Percentiles rank a stretch among this genome's conserved stretches.
These are phyloP conservation scores for Lachancea lanzarotensis DNA, from an alignment of 805 yeast species.

Conservation along the genomic window DNA sequence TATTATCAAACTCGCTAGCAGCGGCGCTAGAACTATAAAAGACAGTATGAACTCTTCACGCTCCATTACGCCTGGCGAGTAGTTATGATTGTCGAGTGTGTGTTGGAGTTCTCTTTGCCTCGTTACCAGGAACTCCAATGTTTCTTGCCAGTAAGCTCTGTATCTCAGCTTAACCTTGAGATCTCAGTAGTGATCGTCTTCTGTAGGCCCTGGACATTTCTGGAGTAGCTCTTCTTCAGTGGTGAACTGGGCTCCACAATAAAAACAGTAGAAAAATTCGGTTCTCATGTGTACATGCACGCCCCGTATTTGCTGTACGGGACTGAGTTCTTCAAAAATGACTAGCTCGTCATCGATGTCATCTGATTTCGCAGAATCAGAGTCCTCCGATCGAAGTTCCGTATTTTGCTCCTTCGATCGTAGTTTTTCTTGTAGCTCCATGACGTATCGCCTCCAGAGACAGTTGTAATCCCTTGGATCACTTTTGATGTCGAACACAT, in stretches of 20 bases:
- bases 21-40: too few species aligned
- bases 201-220: slow-evolving; percentile 45
- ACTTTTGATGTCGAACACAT: slow-evolving; percentile 15
- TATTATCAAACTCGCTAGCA: too few species aligned
- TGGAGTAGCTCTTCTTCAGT: slow-evolving; percentile 34
- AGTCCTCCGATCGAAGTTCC: not conserved
- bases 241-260: slow-evolving; percentile 41
- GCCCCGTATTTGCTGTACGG: slow-evolving; percentile 28
- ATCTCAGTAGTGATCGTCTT: slow-evolving; percentile 36
- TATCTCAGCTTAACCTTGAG: too few species aligned
- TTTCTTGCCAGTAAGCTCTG: too few species aligned
- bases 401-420: not conserved
- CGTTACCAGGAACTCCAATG: too few species aligned
- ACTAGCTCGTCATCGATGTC: too few species aligned
- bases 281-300: slow-evolving; percentile 37
- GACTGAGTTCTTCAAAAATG: slow-evolving; percentile 23
- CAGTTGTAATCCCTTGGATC: slow-evolving; percentile 33
- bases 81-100: too few species aligned
- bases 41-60: too few species aligned
- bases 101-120: too few species aligned
- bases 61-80: too few species aligned
- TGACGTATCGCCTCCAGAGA: slow-evolving; percentile 39
- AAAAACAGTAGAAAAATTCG: slow-evolving; percentile 41
- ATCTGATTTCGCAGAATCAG: too few species aligned
- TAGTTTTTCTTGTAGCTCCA: slow-evolving; percentile 9